Evolutionary conservation across 352 stramenopile genomes (phyloP).

Genomic region (Globisporangium takayamanum): DNA sequence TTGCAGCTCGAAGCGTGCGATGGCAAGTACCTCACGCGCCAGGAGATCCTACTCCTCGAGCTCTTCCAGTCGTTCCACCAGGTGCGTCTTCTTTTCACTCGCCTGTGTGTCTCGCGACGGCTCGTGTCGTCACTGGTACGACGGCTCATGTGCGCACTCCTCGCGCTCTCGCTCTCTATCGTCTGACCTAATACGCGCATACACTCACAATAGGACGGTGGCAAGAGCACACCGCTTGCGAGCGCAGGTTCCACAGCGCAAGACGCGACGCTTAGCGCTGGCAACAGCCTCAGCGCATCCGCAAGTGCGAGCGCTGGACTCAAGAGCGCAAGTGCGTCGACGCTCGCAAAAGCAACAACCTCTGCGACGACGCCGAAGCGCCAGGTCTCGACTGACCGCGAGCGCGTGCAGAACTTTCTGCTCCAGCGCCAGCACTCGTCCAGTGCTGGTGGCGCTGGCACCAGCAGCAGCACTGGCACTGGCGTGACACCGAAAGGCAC

Average conservation of each 20-base stretch:
- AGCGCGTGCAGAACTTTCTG: constrained; percentile 61
- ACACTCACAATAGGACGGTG: constrained; percentile 1
- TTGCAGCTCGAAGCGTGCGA: constrained; percentile 64
- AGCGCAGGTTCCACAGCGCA: background rate
- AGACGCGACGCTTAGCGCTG: no score
- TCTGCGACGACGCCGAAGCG: constrained; percentile 38
- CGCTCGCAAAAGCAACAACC: constrained; percentile 5
- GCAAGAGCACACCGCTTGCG: constrained; percentile 1
- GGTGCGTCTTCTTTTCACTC: constrained; percentile 7
- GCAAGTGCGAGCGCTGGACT: background rate
- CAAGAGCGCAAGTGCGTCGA: background rate
- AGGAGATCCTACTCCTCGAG: constrained; percentile 70
- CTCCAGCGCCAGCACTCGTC: constrained; percentile 36
- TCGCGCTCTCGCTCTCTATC: background rate
- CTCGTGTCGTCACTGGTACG: no score
- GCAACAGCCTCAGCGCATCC: background rate
- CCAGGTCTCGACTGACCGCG: constrained; percentile 41
- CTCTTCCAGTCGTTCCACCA: constrained; percentile 44
- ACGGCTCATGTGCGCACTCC: background rate
- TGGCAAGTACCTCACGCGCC: constrained; percentile 68
- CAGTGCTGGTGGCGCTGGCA: background rate
- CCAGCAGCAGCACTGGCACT: background rate
- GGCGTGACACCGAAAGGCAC: background rate
- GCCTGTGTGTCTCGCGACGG: background rate
- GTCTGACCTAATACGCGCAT: no score